Percentiles rank a stretch among this genome's conserved stretches.
phyloP scores from a whole-genome alignment of 805 yeast species.

The Lipomyces lipofer region DNA sequence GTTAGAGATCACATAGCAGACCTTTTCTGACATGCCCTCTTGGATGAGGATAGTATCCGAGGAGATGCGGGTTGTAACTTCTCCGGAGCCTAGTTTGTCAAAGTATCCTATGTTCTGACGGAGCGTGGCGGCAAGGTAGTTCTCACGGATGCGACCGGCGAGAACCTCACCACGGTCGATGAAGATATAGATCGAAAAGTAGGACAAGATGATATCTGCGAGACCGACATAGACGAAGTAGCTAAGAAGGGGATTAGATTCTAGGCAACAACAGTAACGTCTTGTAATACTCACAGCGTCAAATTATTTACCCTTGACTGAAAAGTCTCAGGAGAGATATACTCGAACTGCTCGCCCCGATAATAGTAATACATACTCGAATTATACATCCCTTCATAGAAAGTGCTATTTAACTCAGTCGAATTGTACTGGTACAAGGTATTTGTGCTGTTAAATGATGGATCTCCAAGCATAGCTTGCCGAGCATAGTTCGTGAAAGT shows the following conservation, averaged over 20 bases:
- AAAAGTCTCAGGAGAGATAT: constrained; percentile 34
- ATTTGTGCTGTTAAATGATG: not conserved
- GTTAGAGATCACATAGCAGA: constrained; percentile 42
- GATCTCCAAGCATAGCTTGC: too few relatives aligned
- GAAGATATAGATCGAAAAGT: constrained; percentile 39
- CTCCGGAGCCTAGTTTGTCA: constrained; percentile 46
- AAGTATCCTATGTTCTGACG: constrained; percentile 46
- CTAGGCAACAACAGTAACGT: constrained; percentile 36
- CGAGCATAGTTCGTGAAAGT: constrained; percentile 16
- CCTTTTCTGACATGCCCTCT: constrained; percentile 45
- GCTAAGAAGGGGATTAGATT: not conserved
- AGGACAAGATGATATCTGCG: constrained; percentile 21
- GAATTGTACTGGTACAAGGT: constrained; percentile 12
- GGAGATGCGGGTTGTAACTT: constrained; percentile 45
- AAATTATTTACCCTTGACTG: constrained; percentile 39
- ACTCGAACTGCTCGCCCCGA: constrained; percentile 6
- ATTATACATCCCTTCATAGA: not conserved
- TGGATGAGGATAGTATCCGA: constrained; percentile 44
- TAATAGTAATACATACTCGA: not conserved
- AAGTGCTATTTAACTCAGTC: not conserved
- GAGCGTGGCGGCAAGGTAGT: constrained; percentile 40
- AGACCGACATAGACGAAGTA: constrained; percentile 9
- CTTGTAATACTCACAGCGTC: constrained; percentile 43
- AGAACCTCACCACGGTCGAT: constrained; percentile 45
- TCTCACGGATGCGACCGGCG: constrained; percentile 42